These are phyloP conservation scores for Liquidambar formosana DNA, from an alignment of 164 flowering plant genomes.

Conservation along the genomic window DNA sequence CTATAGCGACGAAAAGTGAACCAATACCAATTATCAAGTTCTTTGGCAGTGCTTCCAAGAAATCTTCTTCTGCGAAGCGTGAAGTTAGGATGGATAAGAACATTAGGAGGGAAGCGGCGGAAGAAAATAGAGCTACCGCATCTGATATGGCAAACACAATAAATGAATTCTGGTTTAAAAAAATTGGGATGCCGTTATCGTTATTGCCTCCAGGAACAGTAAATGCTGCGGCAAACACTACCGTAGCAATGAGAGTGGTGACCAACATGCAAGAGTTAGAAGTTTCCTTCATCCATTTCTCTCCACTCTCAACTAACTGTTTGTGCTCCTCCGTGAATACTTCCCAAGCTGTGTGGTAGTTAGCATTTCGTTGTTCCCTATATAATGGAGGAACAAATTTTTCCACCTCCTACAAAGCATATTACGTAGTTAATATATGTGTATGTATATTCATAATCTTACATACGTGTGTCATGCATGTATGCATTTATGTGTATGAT, in stretches of 20 bases:
- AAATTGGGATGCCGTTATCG: conserved; percentile 8
- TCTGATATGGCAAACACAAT: conserved; percentile 6
- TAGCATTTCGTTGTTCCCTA: neutral
- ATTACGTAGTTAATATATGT: too few species aligned
- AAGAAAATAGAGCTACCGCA: conserved; percentile 10
- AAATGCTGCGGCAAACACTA: conserved; percentile 15
- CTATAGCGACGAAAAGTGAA: too few species aligned
- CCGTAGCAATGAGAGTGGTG: conserved; percentile 9
- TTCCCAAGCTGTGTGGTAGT: conserved; percentile 1
- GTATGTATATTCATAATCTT: neutral
- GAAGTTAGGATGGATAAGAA: too few species aligned
- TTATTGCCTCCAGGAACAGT: conserved; percentile 11
- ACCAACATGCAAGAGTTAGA: conserved; percentile 13
- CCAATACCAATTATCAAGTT: too few species aligned
- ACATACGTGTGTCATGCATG: too few species aligned
- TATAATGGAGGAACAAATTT: conserved; percentile 4
- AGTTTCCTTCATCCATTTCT: conserved; percentile 17
- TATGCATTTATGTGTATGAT: too few species aligned
- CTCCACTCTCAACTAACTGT: conserved; percentile 1
- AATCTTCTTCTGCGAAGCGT: too few species aligned
- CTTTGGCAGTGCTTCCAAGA: too few species aligned
- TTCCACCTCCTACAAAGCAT: neutral
- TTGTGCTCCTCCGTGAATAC: conserved; percentile 8
- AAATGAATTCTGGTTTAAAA: neutral
- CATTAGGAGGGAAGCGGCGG: neutral